Evolutionary conservation across 768 basidiomycete species (phyloP), one percentile per base, ranked within the genome.

Genomic region (Termitomyces sp.): DNA sequence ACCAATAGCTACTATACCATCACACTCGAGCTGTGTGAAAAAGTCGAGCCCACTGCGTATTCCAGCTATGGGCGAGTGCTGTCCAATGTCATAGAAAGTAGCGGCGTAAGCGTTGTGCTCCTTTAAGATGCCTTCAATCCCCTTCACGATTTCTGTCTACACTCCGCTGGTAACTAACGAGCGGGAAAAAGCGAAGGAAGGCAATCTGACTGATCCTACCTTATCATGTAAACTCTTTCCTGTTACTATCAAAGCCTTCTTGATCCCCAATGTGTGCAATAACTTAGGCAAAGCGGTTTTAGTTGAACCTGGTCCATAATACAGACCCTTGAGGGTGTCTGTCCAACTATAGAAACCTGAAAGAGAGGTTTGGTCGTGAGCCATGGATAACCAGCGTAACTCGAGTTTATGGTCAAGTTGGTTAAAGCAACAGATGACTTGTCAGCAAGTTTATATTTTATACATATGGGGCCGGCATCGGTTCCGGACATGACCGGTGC

Each of bases 21-120:
- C 84, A 57, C 86, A 86, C 11, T 75, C 75, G 23, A 77, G 69
- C 10, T 82, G 75, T 45, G 75, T 79, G 72, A 87, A 83, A 1
- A 71, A 66, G 58, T 81, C 71, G 54, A 83, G 73, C 30, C 83
- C 87, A 14, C 74, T 75, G 17, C 73, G 70, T 60, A 91, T 87
- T 12, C 81, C 87, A 26, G 82, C 80, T 53, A 90, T 76, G 3
- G 89, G 89, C 0, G 85, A 73, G 64, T 89, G 87, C 66, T 90
- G 75, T 7, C 86, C 87, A 51, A 91, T 89, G 59, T 87, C 82
- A 56, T 76, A 80, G 71, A 90, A 90, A 7, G 86, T 87, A 2
- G 75, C 80, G 38, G 80, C 86, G 64, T 81, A 85, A n/a, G 83
- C 83, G 57, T 78, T 70, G 57, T 73, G 72, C 50, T 79, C 76